Conservation (phyloP, 2,329 filamentous ascomycete species). For the Sclerotinia borealis region DNA sequence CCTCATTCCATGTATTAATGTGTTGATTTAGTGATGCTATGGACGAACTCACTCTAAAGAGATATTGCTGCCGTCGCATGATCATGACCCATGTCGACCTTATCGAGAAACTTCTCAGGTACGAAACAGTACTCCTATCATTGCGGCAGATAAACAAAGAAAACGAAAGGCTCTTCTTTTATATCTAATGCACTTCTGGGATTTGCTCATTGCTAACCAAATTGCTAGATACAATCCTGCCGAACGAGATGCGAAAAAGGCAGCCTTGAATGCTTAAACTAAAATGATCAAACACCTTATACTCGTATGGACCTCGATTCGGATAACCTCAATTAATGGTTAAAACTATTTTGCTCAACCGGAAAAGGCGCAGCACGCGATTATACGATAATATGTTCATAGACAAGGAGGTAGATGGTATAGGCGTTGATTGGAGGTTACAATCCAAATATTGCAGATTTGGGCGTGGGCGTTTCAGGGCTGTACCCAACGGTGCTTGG, state of each 20-base stretch:
- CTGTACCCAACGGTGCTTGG: conserved; percentile 1
- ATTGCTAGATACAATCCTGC: conserved; percentile 42
- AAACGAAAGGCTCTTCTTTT: neutral
- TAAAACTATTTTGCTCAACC: neutral
- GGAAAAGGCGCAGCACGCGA: neutral
- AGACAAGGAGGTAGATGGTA: neutral
- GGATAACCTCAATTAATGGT: neutral
- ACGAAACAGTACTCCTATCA: conserved; percentile 29
- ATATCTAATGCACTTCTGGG: conserved; percentile 5
- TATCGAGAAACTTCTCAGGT: conserved; percentile 97
- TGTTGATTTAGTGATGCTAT: conserved; percentile 70
- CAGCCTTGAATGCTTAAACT: conserved; percentile 25
- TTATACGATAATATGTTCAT: neutral
- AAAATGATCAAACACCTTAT: conserved; percentile 11
- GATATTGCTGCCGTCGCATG: conserved; percentile 99
- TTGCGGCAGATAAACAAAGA: neutral
- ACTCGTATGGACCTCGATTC: conserved; percentile 11
- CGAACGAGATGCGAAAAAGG: conserved; percentile 41
- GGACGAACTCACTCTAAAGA: conserved; percentile 86
- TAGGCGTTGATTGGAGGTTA: conserved; percentile 23
- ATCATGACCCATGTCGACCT: conserved; percentile 99
- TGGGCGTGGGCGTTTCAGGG: conserved; percentile 10
- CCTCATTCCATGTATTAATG: conserved; percentile 14
- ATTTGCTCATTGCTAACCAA: conserved; percentile 16
- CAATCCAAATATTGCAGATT: conserved; percentile 6